A percentile compares a stretch with the other conserved stretches of the same genome.
Conservation (phyloP, 2,329 filamentous ascomycete genomes). For the Scedosporium dehoogii region DNA sequence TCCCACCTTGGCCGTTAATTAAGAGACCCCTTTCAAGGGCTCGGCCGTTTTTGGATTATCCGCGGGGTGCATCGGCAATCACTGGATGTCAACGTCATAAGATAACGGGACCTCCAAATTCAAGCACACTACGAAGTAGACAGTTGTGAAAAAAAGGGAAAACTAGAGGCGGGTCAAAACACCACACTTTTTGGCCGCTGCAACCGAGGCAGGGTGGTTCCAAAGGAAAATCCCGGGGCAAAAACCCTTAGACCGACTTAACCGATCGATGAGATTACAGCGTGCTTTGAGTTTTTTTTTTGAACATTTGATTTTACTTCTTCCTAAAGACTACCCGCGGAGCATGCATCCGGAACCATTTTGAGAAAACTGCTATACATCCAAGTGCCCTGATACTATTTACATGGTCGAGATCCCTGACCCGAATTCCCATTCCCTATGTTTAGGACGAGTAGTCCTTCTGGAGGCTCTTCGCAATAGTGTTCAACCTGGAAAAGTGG, state of each 20-base stretch:
- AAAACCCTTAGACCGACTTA: not conserved
- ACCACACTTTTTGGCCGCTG: not conserved
- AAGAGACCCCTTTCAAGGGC: not conserved
- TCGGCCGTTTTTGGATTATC: not conserved
- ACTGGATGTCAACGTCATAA: not conserved
- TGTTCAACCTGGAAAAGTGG: constrained; percentile 39
- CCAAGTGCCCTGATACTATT: not conserved
- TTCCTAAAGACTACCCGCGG: not conserved
- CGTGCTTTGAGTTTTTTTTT: not conserved
- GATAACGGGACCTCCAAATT: not conserved
- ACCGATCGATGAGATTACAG: not conserved
- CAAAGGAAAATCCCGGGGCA: not conserved
- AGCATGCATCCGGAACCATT: not conserved
- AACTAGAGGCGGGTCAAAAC: not conserved
- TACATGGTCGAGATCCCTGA: not conserved
- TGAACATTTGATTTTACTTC: not conserved
- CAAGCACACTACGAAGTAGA: not conserved
- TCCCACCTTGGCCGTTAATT: too few relatives aligned
- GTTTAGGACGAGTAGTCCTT: constrained; percentile 46
- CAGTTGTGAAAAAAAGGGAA: not conserved
- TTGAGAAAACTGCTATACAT: not conserved
- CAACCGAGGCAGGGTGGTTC: not conserved
- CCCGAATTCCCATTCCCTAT: not conserved
- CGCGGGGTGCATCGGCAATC: not conserved
- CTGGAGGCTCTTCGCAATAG: constrained; percentile 52